Conservation (phyloP, 176 grass and related monocot genomes). For the Oryza glaberrima region DNA sequence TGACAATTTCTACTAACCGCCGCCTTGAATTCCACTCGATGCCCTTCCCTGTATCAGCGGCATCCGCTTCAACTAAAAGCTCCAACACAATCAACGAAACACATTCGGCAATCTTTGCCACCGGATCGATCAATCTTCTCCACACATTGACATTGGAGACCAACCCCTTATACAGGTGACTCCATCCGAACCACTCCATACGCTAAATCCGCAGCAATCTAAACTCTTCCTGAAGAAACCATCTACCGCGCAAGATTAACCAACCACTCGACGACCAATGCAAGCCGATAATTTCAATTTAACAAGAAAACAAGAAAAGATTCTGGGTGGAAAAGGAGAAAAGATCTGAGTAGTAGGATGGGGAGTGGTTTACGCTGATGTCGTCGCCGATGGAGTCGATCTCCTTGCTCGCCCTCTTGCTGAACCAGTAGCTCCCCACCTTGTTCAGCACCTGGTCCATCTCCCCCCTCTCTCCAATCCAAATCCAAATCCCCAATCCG, state of each 20-base stretch:
- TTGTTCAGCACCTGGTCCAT: constrained; percentile 97
- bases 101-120: background rate
- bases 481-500: background rate
- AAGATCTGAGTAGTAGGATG: background rate
- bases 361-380: constrained; percentile 60
- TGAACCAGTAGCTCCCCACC: constrained; percentile 95
- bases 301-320: background rate
- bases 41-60: background rate
- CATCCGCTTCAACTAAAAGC: background rate
- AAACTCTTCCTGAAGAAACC: background rate
- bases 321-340: no score
- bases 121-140: background rate
- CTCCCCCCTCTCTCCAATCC: constrained; percentile 15
- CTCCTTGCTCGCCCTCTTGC: constrained; percentile 87
- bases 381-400: constrained; percentile 90
- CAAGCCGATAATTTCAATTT: background rate
- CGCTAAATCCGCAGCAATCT: no score
- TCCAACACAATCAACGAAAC: background rate
- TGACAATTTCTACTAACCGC: background rate
- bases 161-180: background rate
- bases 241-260: background rate
- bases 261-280: constrained; percentile 3
- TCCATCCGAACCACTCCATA: background rate
- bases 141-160: background rate
- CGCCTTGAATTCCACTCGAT: background rate